Base-by-base conservation (phyloP, 2,329 filamentous ascomycete genomes). In the Aspergillus aculeatinus region DNA sequence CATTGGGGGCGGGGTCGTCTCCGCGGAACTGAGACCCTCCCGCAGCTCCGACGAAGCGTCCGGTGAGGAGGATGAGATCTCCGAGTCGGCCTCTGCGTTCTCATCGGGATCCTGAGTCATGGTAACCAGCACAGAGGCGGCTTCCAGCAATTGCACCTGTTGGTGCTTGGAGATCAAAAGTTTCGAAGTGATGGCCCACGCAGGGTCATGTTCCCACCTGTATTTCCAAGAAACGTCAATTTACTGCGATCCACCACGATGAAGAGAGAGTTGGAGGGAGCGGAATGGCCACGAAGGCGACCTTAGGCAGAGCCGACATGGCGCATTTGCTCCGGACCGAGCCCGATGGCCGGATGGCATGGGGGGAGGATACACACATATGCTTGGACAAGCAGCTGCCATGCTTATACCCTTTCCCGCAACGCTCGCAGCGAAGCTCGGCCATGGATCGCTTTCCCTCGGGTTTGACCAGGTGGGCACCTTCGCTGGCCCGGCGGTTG, bases 351-450 rank as follows among this genome's bases (percentile, higher is more conserved):
- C 67, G 70, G 66, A 70, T 76, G 74, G 78, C 80, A 80, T 80
- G 82, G 84, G 87, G 84, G 82, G 67, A 70, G 70, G 65, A 77
- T 84, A 96, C 95, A 87, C 88, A 98, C 95, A 97, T 89, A 88
- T 99, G 95, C 87, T 98, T 99, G 77, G 91, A 96, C 84, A 99
- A 87, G 87, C 95, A 99, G 83, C 95, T 98, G 87, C 93, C 96
- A 85, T 99, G 95, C 88, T 99, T 99, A 87, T 99, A 99, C 81
- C 92, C 92, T 85, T 99, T 99, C 79, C 94, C 94, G 83, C 95
- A 99, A 80, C 93, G 94, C 76, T 96, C 92, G 82, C 95, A 99
- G 79, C 90, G 92, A 75, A 99, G 87, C 77, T 98, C 94, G 72
- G 88, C 87, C 72, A 87, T 90, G 77, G 86, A 85, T 80, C 92